phyloP scores from a whole-genome alignment of 129 eudicot species.

The Pulicaria dysenterica region DNA sequence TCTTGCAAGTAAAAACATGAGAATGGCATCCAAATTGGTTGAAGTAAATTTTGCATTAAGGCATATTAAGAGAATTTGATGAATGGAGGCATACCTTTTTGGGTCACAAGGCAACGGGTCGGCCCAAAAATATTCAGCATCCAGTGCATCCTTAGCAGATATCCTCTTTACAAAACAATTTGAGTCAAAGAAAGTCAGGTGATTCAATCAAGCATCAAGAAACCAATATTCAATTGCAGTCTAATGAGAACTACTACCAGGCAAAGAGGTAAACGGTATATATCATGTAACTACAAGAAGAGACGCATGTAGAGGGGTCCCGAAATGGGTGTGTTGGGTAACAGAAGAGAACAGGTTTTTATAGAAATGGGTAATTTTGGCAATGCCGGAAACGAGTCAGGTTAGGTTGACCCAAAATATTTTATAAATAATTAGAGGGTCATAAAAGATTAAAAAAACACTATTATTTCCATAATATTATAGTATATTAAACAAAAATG shows the following conservation, averaged over 20 bases:
- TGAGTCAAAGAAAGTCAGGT: background rate
- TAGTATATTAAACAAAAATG: background rate
- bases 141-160: constrained; percentile 90
- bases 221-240: background rate
- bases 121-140: constrained; percentile 94
- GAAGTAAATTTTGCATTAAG: background rate
- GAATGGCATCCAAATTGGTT: background rate
- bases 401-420: background rate
- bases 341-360: background rate
- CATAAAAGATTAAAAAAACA: background rate
- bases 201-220: constrained; percentile 8
- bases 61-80: background rate
- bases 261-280: constrained; percentile 4
- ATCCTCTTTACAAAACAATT: constrained; percentile 60
- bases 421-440: background rate
- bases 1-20: constrained; percentile 3
- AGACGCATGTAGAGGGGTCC: background rate
- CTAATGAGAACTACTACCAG: background rate
- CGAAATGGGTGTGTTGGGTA: background rate
- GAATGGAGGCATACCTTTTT: constrained; percentile 52
- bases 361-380: background rate
- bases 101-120: constrained; percentile 98
- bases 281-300: background rate
- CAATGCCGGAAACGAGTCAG: background rate
- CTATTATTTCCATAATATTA: background rate